phyloP scores from a whole-genome alignment of 1,284 basidiomycete species.

The Cystobasidium pallidum region DNA sequence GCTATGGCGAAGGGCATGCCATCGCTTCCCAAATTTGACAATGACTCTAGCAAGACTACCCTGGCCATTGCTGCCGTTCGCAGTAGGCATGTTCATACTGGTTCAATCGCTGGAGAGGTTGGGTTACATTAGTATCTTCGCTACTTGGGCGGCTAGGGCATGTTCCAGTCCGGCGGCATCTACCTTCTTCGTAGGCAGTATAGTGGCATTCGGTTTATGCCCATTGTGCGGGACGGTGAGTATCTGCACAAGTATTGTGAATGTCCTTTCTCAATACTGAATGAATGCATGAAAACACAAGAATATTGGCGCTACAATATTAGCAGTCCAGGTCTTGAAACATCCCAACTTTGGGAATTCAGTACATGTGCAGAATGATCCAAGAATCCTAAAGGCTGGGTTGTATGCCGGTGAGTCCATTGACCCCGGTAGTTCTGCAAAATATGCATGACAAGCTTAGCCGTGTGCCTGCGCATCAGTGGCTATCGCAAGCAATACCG shows the following conservation, averaged over 20 bases:
- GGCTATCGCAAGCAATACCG: constrained; percentile 85
- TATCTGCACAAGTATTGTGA: too few species aligned
- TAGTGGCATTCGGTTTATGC: constrained; percentile 41
- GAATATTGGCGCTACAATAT: constrained; percentile 90
- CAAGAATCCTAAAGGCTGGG: constrained; percentile 55
- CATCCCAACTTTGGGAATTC: constrained; percentile 46
- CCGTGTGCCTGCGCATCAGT: constrained; percentile 63
- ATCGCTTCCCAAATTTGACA: constrained; percentile 73
- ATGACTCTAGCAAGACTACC: constrained; percentile 73
- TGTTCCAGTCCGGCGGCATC: constrained; percentile 62
- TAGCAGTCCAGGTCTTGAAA: constrained; percentile 70
- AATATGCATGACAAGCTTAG: constrained; percentile 54
- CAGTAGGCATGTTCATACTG: constrained; percentile 93
- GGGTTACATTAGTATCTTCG: constrained; percentile 91
- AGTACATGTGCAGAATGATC: constrained; percentile 53
- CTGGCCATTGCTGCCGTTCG: constrained; percentile 82
- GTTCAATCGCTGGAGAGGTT: constrained; percentile 79
- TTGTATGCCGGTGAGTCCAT: constrained; percentile 53
- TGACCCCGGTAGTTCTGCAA: constrained; percentile 46
- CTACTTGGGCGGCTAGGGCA: constrained; percentile 65
- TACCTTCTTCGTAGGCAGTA: constrained; percentile 59
- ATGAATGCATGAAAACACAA: too few species aligned
- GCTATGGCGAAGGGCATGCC: constrained; percentile 47
- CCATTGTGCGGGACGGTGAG: constrained; percentile 43
- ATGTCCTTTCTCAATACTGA: too few species aligned